Base-by-base conservation (phyloP, 2,329 filamentous ascomycete species). In the Colletotrichum sp. region DNA sequence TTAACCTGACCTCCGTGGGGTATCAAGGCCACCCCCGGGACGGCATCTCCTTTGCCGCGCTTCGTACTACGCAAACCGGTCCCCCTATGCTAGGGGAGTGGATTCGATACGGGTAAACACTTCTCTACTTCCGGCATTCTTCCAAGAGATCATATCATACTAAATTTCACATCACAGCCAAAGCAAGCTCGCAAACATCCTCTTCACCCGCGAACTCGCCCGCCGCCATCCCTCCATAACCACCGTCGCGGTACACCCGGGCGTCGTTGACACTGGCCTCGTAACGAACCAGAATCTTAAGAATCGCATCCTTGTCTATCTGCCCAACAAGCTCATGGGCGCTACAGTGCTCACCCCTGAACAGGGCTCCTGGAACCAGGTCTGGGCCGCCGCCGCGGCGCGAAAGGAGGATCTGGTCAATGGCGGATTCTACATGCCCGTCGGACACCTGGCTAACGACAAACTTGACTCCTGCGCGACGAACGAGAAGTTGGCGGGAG, bases 161-260 rank as follows among this genome's bases (percentile, higher is more conserved):
- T 10, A 28, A 36, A 21, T 1, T 13, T 39, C 12, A 8, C 62
- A 9, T 16, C 6, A 52, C 28, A 71, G 75, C 9, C 83, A 84
- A 78, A 82, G 80, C 77, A 85, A 85, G 76, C 76, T 84, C 21
- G 81, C 83, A 39, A 83, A 82, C 71, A 74, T 84, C 24, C 79
- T 85, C 55, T 83, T 80, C 75, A 80, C 82, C 12, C 77, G 78
- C 12, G 78, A 84, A 68, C 77, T 85, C 13, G 82, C 81, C 26
- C 77, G 77, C 60, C 77, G 68, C 13, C 78, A 82, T 59, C 81
- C 81, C 21, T 59, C 78, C 26, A 78, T 84, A 49, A 83, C 81
- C 15, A 72, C 79, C 9, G 75, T 80, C 5, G 78, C 82, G 3
- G 68, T 83, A 16, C 81, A 84, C 59, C 83, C 82, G 0, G 83